Percentiles rank a stretch among this genome's conserved stretches.
phyloP scores from a whole-genome alignment of 495 filamentous ascomycete species.

The Clavariopsis aquatica region DNA sequence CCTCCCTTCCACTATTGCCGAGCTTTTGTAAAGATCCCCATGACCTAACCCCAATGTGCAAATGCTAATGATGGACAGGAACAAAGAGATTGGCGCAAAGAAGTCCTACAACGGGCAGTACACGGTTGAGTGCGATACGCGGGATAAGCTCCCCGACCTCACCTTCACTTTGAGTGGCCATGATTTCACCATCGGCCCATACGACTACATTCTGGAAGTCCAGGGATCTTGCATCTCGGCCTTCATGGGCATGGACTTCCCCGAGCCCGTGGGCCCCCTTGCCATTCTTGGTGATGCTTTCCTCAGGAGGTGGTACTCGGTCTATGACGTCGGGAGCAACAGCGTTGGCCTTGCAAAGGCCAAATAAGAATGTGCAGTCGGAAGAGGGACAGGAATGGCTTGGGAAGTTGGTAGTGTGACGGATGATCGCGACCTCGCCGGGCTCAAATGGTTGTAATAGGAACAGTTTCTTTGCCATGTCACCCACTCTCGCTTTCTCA shows the following conservation, averaged over 20 bases:
- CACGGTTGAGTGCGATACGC: constrained; percentile 83
- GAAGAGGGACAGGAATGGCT: neutral
- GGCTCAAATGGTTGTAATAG: constrained; percentile 28
- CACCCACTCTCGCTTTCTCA: neutral
- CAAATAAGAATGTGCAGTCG: constrained; percentile 50
- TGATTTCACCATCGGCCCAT: constrained; percentile 84
- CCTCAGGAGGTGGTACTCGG: constrained; percentile 94
- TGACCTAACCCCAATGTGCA: too few relatives aligned
- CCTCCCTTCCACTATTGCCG: constrained; percentile 86
- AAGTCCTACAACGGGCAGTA: constrained; percentile 97
- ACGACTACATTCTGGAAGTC: constrained; percentile 95
- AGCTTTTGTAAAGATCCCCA: constrained; percentile 71
- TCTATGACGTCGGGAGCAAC: constrained; percentile 86
- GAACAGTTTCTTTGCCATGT: constrained; percentile 14
- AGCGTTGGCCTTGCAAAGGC: constrained; percentile 85
- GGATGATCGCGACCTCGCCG: neutral
- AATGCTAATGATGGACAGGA: constrained; percentile 50
- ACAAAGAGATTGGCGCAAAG: constrained; percentile 96
- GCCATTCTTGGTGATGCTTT: constrained; percentile 98
- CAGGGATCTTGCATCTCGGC: constrained; percentile 94
- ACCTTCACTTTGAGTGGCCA: constrained; percentile 84
- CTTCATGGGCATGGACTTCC: constrained; percentile 98
- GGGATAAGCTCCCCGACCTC: constrained; percentile 79
- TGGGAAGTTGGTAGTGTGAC: neutral
- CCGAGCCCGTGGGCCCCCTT: constrained; percentile 84